A percentile compares a stretch with the other conserved stretches of the same genome.
phyloP scores from a whole-genome alignment of 352 stramenopile species.

The Phytopythium montanum region DNA sequence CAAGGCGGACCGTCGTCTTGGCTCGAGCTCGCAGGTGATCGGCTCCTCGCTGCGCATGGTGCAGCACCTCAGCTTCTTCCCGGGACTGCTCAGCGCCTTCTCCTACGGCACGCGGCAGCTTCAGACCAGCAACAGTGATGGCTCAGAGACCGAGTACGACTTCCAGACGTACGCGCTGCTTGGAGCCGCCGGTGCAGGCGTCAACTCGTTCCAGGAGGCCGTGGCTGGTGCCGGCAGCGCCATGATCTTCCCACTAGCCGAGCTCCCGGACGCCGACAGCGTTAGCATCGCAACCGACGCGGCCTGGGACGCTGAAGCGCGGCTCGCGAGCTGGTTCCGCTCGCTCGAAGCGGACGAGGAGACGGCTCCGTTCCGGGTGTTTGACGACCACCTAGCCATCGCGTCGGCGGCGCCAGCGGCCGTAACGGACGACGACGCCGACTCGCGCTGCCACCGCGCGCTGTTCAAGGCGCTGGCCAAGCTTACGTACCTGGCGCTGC shows the following conservation, averaged over 20 bases:
- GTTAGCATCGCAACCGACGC: background rate
- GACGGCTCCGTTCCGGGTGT: constrained; percentile 23
- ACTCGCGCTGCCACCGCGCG: constrained; percentile 35
- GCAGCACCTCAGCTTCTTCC: constrained; percentile 35
- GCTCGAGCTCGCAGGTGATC: constrained; percentile 8
- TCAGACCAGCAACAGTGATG: background rate
- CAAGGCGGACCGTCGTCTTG: constrained; percentile 27
- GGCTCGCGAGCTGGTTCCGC: constrained; percentile 30
- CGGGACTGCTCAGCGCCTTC: constrained; percentile 29
- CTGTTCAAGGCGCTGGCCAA: constrained; percentile 46
- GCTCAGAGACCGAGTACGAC: constrained; percentile 10
- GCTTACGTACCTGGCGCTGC: constrained; percentile 29
- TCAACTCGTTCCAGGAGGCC: constrained; percentile 37
- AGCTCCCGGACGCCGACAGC: constrained; percentile 6
- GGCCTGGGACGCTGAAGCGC: constrained; percentile 31
- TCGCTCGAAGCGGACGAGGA: constrained; percentile 12
- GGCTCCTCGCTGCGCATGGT: constrained; percentile 41
- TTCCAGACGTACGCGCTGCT: constrained; percentile 35
- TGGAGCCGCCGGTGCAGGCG: constrained; percentile 23
- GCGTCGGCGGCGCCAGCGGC: constrained; percentile 4
- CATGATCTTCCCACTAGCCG: constrained; percentile 23
- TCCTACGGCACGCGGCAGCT: background rate
- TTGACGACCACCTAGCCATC: constrained; percentile 19
- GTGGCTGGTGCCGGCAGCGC: constrained; percentile 21
- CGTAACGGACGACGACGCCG: constrained; percentile 17